Conservation (phyloP, 768 basidiomycete genomes). For the Strobilomyces echinocephalus region DNA sequence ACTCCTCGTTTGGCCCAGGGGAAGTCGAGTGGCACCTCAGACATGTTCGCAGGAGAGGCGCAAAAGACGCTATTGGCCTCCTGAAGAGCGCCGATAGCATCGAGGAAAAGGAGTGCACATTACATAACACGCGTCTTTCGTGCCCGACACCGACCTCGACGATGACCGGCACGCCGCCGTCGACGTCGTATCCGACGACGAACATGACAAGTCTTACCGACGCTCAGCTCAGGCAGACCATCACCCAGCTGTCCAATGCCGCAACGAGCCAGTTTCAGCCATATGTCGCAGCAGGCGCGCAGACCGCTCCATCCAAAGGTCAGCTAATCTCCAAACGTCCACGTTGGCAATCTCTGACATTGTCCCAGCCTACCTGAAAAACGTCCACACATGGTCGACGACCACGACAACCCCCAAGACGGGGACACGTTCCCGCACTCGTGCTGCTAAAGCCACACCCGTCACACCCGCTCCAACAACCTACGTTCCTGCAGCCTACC, state of each 20-base stretch:
- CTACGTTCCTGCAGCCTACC: constrained; percentile 36
- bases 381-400: constrained; percentile 65
- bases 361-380: constrained; percentile 55
- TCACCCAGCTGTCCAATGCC: constrained; percentile 47
- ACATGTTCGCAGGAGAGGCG: constrained; percentile 3
- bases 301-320: constrained; percentile 29
- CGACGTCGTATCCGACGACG: constrained; percentile 30
- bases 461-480: constrained; percentile 33
- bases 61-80: not conserved
- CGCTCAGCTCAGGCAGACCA: constrained; percentile 58
- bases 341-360: constrained; percentile 14
- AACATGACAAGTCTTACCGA: constrained; percentile 50
- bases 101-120: not conserved
- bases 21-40: constrained; percentile 17
- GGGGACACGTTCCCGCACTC: constrained; percentile 37
- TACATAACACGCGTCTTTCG: constrained; percentile 26
- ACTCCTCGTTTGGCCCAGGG: constrained; percentile 32
- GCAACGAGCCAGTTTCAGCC: constrained; percentile 35
- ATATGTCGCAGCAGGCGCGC: constrained; percentile 30
- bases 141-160: not conserved
- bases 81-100: constrained; percentile 22
- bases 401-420: constrained; percentile 46
- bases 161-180: constrained; percentile 29
- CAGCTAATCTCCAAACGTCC: not conserved
- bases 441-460: constrained; percentile 37